These are phyloP conservation scores for Barbarea vulgaris DNA, from an alignment of 345 rosid species.

Conservation along the genomic window DNA sequence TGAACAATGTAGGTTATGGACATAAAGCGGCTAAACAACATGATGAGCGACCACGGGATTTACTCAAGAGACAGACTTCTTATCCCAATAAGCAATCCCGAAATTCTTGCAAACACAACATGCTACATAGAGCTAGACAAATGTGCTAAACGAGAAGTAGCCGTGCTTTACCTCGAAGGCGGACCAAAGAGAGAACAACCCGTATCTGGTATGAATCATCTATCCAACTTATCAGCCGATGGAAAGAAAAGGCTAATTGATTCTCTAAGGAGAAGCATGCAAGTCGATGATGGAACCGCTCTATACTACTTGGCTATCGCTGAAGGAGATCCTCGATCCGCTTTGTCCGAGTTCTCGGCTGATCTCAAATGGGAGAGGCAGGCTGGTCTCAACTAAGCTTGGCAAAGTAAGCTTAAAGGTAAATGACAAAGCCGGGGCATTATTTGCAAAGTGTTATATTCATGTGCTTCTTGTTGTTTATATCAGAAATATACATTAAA, in stretches of 20 bases:
- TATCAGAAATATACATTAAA: no score
- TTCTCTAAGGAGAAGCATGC: slow-evolving; percentile 88
- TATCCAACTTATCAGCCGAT: slow-evolving; percentile 47
- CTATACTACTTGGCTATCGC: slow-evolving; percentile 77
- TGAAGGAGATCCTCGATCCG: slow-evolving; percentile 76
- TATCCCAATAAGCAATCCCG: slow-evolving; percentile 72
- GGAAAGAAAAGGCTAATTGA: slow-evolving; percentile 67
- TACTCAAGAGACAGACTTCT: slow-evolving; percentile 83
- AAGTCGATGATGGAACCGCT: slow-evolving; percentile 84
- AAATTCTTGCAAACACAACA: slow-evolving; percentile 55
- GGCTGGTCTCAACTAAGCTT: slow-evolving; percentile 44
- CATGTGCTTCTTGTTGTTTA: not conserved
- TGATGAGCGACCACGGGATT: slow-evolving; percentile 90
- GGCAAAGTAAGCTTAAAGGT: slow-evolving; percentile 11
- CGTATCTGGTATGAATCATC: slow-evolving; percentile 24
- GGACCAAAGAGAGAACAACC: slow-evolving; percentile 45
- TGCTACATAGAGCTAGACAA: slow-evolving; percentile 87
- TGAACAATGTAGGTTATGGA: slow-evolving; percentile 64
- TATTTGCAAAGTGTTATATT: not conserved
- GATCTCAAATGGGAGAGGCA: slow-evolving; percentile 83
- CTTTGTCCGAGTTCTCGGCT: slow-evolving; percentile 65
- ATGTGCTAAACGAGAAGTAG: slow-evolving; percentile 74
- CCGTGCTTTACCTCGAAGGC: slow-evolving; percentile 79
- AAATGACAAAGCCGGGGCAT: not conserved
- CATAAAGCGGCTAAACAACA: slow-evolving; percentile 78